Evolutionary conservation across 2,329 filamentous ascomycete genomes (phyloP), one percentile per base, ranked within the genome.

Genomic region (Escovopsis sp.): DNA sequence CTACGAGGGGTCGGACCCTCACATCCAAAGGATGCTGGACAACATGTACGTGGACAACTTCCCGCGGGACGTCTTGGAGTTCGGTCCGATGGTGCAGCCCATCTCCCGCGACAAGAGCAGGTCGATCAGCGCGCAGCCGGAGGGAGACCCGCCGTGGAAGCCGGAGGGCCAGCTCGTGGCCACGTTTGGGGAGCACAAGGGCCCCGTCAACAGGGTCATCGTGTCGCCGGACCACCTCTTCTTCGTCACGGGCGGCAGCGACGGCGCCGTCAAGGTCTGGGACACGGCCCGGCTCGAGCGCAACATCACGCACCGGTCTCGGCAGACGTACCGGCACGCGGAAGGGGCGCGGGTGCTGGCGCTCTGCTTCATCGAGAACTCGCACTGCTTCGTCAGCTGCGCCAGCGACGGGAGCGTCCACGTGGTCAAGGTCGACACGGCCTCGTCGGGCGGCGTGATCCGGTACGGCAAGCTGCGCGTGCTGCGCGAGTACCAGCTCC

Each of bases 181-280:
- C 2, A 84, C 84, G 1, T 86, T 96, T 49, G 76, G 82, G 1
- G 90, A 98, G 53, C 90, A 98, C 51, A 76, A 68, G 19, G 84
- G 76, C 1, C 72, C 83, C 7, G 74, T 96, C 43, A 94, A 81
- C 49, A 75, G 87, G 9, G 73, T 96, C 10, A 66, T 81, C 2
- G 73, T 85, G 7, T 79, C 90, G 2, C 85, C 88, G 1, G 90
- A 98, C 50, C 88, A 98, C 53, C 63, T 78, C 4, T 98, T 98
- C 60, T 98, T 98, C 56, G 70, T 94, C 38, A 96, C 90, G 1
- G 88, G 78, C 6, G 88, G 87, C 9, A 84, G 94, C 48, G 90
- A 98, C 55, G 84, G 90, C 3, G 76, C 72, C 6, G 83, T 94
- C 38, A 93, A 84, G 50, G 70, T 98, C 5, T 98, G 90, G 90